Conservation (phyloP, 2,329 filamentous ascomycete genomes). For the Aspergillus aculeatinus region DNA sequence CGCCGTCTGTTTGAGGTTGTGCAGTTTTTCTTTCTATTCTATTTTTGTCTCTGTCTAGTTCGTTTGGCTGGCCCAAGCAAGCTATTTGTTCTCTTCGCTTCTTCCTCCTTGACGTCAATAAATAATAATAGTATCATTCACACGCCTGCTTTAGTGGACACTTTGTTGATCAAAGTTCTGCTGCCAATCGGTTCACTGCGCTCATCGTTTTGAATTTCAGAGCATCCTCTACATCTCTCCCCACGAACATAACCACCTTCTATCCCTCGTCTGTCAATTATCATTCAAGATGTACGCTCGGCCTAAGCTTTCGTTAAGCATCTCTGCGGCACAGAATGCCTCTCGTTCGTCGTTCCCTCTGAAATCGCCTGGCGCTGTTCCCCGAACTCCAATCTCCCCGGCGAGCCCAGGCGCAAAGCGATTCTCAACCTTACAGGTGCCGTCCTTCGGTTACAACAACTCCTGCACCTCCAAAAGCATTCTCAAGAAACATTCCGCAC, state of each 20-base stretch:
- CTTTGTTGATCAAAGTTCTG: conserved; percentile 40
- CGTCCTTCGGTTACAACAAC: conserved; percentile 46
- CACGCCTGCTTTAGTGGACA: conserved; percentile 20
- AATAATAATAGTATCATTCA: conserved; percentile 29
- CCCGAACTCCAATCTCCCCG: conserved; percentile 46
- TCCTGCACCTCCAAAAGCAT: conserved; percentile 48
- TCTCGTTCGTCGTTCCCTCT: conserved; percentile 42
- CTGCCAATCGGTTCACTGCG: background rate
- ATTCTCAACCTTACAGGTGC: conserved; percentile 42
- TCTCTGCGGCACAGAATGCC: conserved; percentile 38
- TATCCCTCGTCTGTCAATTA: conserved; percentile 5
- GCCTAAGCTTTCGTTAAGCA: conserved; percentile 50
- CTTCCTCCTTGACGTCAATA: background rate
- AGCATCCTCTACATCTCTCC: background rate
- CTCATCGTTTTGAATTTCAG: background rate
- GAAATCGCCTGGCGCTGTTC: conserved; percentile 43
- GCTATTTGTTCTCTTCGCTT: conserved; percentile 8
- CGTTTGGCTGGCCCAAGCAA: conserved; percentile 48
- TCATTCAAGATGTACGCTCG: conserved; percentile 36
- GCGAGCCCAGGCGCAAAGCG: conserved; percentile 44
- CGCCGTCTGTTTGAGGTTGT: conserved; percentile 36
- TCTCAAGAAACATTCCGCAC: conserved; percentile 43
- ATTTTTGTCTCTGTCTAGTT: conserved; percentile 33
- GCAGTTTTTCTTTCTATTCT: conserved; percentile 30
- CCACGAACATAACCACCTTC: background rate